Evolutionary conservation across 495 filamentous ascomycete genomes (phyloP).

Genomic region (Penicillium samsonianum): DNA sequence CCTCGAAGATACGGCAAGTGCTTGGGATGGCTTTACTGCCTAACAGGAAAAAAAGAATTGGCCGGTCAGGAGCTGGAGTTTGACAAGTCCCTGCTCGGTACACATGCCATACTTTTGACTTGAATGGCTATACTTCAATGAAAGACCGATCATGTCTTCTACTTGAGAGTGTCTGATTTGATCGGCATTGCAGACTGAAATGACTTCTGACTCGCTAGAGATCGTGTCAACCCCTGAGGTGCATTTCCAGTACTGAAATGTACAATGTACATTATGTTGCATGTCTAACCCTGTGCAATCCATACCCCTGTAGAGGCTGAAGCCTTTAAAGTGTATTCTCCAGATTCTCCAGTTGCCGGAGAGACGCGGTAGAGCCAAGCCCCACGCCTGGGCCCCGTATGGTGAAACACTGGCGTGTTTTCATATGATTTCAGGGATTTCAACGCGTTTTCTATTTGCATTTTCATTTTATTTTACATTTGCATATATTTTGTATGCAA

Average conservation of each 20-base stretch:
- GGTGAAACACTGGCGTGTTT: constrained; percentile 50
- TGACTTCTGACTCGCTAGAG: not conserved
- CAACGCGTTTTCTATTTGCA: constrained; percentile 19
- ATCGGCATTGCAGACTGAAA: not conserved
- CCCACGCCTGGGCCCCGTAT: constrained; percentile 10
- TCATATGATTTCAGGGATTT: constrained; percentile 15
- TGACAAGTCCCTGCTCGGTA: constrained; percentile 1
- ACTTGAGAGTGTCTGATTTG: not conserved
- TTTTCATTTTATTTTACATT: constrained; percentile 11
- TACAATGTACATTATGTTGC: not conserved
- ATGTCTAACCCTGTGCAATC: constrained; percentile 1
- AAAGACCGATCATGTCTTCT: not conserved
- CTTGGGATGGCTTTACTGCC: not conserved
- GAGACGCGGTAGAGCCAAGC: constrained; percentile 26
- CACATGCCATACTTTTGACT: constrained; percentile 2
- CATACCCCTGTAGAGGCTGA: not conserved
- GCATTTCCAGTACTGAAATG: constrained; percentile 1
- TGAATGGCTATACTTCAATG: not conserved
- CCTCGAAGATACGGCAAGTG: constrained; percentile 1
- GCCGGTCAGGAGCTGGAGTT: constrained; percentile 7
- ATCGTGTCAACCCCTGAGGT: not conserved
- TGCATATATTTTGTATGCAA: constrained; percentile 1
- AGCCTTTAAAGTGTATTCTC: not conserved
- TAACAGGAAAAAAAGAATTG: not conserved
- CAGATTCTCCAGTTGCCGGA: constrained; percentile 35